Evolutionary conservation across 768 basidiomycete genomes (phyloP), one percentile per base, ranked within the genome.

Genomic region (Boletus sp.): DNA sequence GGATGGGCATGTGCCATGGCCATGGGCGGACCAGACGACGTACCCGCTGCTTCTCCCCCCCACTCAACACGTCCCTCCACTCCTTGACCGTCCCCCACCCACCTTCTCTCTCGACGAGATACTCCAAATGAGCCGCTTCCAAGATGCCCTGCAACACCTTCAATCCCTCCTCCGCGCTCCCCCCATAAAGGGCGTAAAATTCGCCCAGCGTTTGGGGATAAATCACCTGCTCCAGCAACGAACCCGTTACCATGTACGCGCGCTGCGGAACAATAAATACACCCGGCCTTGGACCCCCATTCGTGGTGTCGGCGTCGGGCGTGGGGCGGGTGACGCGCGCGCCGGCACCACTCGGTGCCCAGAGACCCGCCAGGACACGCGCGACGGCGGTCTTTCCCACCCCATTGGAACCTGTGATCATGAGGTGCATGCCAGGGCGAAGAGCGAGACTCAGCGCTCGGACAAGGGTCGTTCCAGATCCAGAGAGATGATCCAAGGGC

Each of bases 41-140:
- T 25, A 89, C 87, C 64, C 95, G 73, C 71, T 98, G 96, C 73
- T 97, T 98, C 80, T 98, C 96, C 0, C 96, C 96, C 0, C 96
- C 96, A 62, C 92, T 94, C 64, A 96, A 74, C 42, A 98, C 92
- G 72, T 97, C 93, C 58, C 93, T 82, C 95, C 95, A 98, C 70
- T 98, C 95, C 72, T 97, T 98, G 65, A 87, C 74, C 27, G 92
- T 88, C 55, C 77, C 77, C 84, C 92, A 90, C 0, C 95, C 94
- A 0, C 96, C 95, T 69, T 97, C 96, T 27, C 96, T 74, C 42
- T 80, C 80, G 3, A 92, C 89, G 23, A 98, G 68, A 68, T 98
- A 98, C 17, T 79, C 87, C 57, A 98, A 69, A 71, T 90, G 90
- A 11, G 88, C 94, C 57, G 83, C 83, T 62, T 87, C 81, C 55